Base-by-base conservation (phyloP, 345 rosid genomes). In the Anacardium occidentale region DNA sequence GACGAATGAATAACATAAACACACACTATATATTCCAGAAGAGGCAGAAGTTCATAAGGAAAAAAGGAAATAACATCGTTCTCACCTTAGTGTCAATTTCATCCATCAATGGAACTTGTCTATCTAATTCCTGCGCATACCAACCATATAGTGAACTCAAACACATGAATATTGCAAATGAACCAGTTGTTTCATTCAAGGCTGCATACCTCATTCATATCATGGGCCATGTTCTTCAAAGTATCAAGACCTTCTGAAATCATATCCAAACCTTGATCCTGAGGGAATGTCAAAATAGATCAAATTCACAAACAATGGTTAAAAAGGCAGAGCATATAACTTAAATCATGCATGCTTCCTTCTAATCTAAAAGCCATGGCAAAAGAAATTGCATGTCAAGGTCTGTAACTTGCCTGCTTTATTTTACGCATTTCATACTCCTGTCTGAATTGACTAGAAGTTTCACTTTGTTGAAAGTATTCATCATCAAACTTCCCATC, bases 101-200 rank as follows among this genome's bases (percentile, higher is more conserved):
- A 78, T 96, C 99, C 98, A 91, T 88, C 86, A 96, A 73, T 68
- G 98, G 99, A 75, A 93, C 97, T 83, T 96, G 98, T 72, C 93
- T 86, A 76, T 96, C 99, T 71, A 96, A 5, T 77, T 96, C 99
- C 99, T 93, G 90, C 81, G 83, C 22, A 54, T 20, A 45, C 47
- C 78, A 22, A 76, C 25, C 12, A 68, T 68, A 15, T 48, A 61
- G 63, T 74, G 34, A 70, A 73, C 54, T 64, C 65, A 72, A 67
- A 69, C 37, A 66, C 50, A 54, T 59, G 59, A 18, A 67, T 50
- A 70, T 51, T 40, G 62, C 32, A 75, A 55, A 69, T 18, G 14
- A 65, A 59, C 56, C 66, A 73, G 56, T 8, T 54, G 37, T 56
- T 60, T 69, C 21, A 24, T 0, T 66, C 57, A 21, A 68, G 71